These are phyloP conservation scores for Leccinum ochraceum DNA, from an alignment of 768 basidiomycete genomes.

Conservation along the genomic window DNA sequence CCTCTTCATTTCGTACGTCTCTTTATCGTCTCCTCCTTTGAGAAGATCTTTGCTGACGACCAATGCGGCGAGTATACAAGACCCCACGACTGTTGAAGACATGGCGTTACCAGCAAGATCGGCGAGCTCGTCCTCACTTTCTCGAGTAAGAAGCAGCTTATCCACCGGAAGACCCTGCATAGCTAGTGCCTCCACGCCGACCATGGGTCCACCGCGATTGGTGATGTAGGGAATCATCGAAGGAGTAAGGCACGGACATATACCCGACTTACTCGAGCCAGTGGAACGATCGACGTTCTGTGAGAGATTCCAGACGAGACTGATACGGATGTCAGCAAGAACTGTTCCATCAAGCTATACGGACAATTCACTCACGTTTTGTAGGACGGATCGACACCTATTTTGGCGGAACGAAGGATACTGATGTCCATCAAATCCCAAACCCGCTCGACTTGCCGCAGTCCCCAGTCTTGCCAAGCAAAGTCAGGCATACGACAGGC, in stretches of 20 bases:
- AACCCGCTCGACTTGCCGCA: constrained; percentile 91
- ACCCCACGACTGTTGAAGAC: constrained; percentile 95
- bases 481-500: constrained; percentile 85
- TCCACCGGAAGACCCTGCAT: constrained; percentile 95
- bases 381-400: constrained; percentile 82
- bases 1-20: constrained; percentile 69
- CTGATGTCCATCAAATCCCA: constrained; percentile 96
- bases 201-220: constrained; percentile 94
- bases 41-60: constrained; percentile 66
- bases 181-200: constrained; percentile 88
- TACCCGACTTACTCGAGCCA: constrained; percentile 76
- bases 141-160: constrained; percentile 87
- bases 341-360: not conserved
- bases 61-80: constrained; percentile 83
- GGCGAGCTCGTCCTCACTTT: constrained; percentile 90
- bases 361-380: constrained; percentile 68
- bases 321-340: constrained; percentile 30
- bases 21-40: constrained; percentile 60
- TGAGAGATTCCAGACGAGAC: constrained; percentile 93
- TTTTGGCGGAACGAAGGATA: constrained; percentile 74
- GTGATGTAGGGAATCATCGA: constrained; percentile 97
- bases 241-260: constrained; percentile 92
- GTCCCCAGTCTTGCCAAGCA: constrained; percentile 93
- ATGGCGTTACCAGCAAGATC: constrained; percentile 97
- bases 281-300: constrained; percentile 95